Conservation (phyloP, 2,329 filamentous ascomycete genomes). For the Colletotrichum destructivum region DNA sequence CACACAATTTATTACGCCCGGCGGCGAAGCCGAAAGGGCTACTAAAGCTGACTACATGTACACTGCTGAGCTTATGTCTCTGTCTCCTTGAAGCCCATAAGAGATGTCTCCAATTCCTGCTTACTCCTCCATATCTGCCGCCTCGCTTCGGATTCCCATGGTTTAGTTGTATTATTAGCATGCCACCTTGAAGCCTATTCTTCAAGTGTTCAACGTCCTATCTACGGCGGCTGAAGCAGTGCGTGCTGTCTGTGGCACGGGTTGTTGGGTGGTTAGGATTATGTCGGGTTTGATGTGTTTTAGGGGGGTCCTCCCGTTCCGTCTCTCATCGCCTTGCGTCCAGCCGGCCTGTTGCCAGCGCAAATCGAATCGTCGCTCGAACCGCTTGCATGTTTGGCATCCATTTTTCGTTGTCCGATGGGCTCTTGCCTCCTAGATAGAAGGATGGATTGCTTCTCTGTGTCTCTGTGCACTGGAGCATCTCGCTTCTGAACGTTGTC, state of each 20-base stretch:
- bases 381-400: neutral
- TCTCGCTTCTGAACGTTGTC: too few species aligned
- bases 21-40: neutral
- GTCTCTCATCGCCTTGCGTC: neutral
- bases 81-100: conserved; percentile 9
- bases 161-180: conserved; percentile 34
- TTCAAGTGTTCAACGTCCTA: conserved; percentile 43
- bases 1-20: neutral
- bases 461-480: too few species aligned
- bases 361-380: neutral
- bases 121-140: conserved; percentile 1
- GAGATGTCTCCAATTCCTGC: neutral
- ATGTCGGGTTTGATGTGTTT: neutral
- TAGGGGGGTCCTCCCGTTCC: neutral
- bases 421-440: too few species aligned
- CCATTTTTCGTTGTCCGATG: too few species aligned
- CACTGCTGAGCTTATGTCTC: neutral
- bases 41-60: neutral
- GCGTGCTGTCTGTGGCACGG: neutral
- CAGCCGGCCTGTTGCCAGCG: neutral
- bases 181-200: conserved; percentile 41
- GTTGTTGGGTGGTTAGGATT: neutral
- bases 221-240: conserved; percentile 22
- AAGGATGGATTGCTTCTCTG: too few species aligned
- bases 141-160: conserved; percentile 2